A percentile compares a stretch with the other conserved stretches of the same genome.
Conservation (phyloP, 1,284 basidiomycete genomes). For the Cystodermella granulosa region DNA sequence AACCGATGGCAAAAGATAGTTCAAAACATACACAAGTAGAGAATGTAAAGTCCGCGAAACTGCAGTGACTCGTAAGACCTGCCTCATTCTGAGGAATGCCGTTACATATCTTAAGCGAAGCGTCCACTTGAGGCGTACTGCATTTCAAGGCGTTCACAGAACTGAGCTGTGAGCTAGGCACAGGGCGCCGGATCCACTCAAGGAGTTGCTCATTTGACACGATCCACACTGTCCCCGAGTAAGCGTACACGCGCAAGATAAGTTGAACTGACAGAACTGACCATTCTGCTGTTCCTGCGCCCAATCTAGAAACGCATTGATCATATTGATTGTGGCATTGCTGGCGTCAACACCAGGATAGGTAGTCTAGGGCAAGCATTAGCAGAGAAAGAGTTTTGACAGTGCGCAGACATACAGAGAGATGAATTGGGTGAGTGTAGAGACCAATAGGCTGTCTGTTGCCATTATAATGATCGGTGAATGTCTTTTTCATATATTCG, state of each 20-base stretch:
- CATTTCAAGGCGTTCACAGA: constrained; percentile 55
- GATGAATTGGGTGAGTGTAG: constrained; percentile 78
- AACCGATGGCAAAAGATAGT: not conserved
- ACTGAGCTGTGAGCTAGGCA: constrained; percentile 57
- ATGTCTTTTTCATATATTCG: constrained; percentile 70
- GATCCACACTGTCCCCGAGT: constrained; percentile 58
- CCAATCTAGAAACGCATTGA: constrained; percentile 79
- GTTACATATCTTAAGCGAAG: constrained; percentile 61
- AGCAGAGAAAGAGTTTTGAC: constrained; percentile 2
- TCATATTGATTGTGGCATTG: constrained; percentile 60
- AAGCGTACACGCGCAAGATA: not conserved
- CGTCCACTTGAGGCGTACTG: constrained; percentile 53
- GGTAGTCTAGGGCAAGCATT: constrained; percentile 33
- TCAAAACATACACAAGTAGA: constrained; percentile 57
- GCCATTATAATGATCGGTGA: constrained; percentile 66
- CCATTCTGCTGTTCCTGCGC: constrained; percentile 68
- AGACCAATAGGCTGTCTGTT: constrained; percentile 78
- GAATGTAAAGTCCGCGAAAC: constrained; percentile 71
- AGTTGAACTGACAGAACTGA: constrained; percentile 22
- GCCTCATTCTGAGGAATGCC: constrained; percentile 63
- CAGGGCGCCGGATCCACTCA: constrained; percentile 70
- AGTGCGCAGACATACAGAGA: constrained; percentile 46
- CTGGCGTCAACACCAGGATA: constrained; percentile 55
- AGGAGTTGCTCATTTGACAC: constrained; percentile 71
- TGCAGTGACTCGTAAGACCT: constrained; percentile 58